Base-by-base conservation (phyloP, 2,329 filamentous ascomycete genomes). In the Pestalotiopsis sp. region DNA sequence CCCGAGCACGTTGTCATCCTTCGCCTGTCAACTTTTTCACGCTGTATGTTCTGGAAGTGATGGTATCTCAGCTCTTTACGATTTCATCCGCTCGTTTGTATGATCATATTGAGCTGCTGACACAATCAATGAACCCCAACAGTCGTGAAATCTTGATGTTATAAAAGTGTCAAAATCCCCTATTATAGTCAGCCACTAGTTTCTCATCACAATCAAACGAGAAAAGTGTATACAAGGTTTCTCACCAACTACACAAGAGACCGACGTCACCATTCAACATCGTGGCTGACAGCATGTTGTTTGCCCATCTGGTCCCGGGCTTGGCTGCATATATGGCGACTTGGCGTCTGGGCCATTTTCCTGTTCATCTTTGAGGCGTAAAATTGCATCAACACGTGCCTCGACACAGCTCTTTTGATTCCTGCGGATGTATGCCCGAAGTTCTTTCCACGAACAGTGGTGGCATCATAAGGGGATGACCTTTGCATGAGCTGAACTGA, bases 341-440 rank as follows among this genome's bases (percentile, higher is more conserved):
- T 64, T 64, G 61, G 61, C 61, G 27, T n/a, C 49, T 20, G n/a
- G 41, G 40, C 41, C 38, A 20, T 40, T 45, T 49, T 52, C 41
- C 61, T 49, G n/a, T n/a, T n/a, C 38, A 25, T 64, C 36, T 45
- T 64, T 20, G 38, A 23, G 38, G 56, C 49, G 49, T 20, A 59
- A 31, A 40, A 40, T 58, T 27, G 14, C 36, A n/a, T 38, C 20
- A 59, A 40, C 60, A 68, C 66, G 66, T 68, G 66, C 66, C 40
- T 38, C 17, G 45, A 56, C 38, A 64, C 9, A 27, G 59, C 27
- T 40, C 41, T 52, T 49, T 20, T 68, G 49, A 60, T 64, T 68
- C 57, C 27, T 61, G 25, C 58, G 41, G 31, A 38, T 23, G 3
- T 31, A 13, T 62, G 36, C 27, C 11, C 31, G 13, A 25, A 62